These are phyloP conservation scores for Drechslerella stenobrocha DNA, from an alignment of 2,329 filamentous ascomycete genomes.

Conservation along the genomic window DNA sequence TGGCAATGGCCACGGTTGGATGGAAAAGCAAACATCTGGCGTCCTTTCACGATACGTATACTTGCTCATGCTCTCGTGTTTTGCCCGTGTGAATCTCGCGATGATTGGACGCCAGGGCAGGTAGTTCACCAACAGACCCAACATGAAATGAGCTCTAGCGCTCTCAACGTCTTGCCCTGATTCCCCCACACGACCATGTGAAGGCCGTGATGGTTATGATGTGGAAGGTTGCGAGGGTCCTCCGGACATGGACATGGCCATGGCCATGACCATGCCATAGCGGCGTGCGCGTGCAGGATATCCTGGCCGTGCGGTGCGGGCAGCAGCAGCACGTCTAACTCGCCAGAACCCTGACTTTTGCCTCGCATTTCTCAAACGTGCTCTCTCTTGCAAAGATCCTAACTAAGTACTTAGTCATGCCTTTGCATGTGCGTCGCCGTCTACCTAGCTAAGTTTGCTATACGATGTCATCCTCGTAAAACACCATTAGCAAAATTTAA, in stretches of 20 bases:
- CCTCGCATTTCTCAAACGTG: too few relatives aligned
- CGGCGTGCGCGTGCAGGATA: background rate
- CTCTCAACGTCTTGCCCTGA: too few relatives aligned
- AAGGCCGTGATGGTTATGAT: background rate
- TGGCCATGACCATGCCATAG: too few relatives aligned
- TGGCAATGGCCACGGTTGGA: background rate
- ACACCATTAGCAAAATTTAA: background rate
- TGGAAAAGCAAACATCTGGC: background rate
- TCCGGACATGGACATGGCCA: too few relatives aligned
- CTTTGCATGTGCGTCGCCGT: too few relatives aligned
- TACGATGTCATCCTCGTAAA: background rate
- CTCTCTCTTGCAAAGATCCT: too few relatives aligned
- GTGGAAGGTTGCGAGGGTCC: slow-evolving; percentile 2
- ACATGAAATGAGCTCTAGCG: background rate
- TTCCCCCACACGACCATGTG: background rate
- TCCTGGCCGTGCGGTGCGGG: background rate
- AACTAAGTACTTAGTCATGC: too few relatives aligned
- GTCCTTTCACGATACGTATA: background rate
- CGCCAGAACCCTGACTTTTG: too few relatives aligned
- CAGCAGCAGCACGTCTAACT: background rate
- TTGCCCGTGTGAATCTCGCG: slow-evolving; percentile 1
- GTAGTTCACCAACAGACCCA: background rate
- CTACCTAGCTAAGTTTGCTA: too few relatives aligned
- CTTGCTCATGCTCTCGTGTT: background rate
- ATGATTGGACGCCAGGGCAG: slow-evolving; percentile 1